Conservation (phyloP, 129 eudicot species). For the Glebionis coronaria region DNA sequence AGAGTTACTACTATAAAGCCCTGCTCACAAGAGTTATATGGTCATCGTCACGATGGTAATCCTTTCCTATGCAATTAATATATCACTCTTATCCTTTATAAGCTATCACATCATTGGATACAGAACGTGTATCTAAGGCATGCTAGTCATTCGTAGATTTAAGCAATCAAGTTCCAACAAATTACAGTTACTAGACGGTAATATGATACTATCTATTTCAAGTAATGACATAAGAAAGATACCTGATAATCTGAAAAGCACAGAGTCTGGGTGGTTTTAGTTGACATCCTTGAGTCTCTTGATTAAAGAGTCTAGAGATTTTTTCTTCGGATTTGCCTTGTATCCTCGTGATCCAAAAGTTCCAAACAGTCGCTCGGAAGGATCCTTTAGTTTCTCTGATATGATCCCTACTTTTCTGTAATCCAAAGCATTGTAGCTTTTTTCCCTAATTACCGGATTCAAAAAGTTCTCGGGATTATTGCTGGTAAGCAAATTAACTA, state of each 20-base stretch:
- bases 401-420: slow-evolving; percentile 77
- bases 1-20: not conserved
- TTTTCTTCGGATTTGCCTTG: slow-evolving; percentile 84
- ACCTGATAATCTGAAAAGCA: slow-evolving; percentile 27
- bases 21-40: no score
- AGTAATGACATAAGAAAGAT: slow-evolving; percentile 20
- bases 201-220: slow-evolving; percentile 18
- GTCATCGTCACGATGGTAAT: no score
- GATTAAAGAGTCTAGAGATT: slow-evolving; percentile 84
- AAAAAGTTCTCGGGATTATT: slow-evolving; percentile 89
- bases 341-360: slow-evolving; percentile 91
- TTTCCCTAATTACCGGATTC: slow-evolving; percentile 96
- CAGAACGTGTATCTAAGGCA: slow-evolving; percentile 33
- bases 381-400: slow-evolving; percentile 92
- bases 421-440: slow-evolving; percentile 83
- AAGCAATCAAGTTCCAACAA: slow-evolving; percentile 16
- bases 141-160: slow-evolving; percentile 17
- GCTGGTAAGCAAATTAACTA: slow-evolving; percentile 83
- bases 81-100: slow-evolving; percentile 7
- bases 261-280: slow-evolving; percentile 34
- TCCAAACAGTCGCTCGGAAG: slow-evolving; percentile 76
- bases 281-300: slow-evolving; percentile 93
- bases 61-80: slow-evolving; percentile 13
- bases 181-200: slow-evolving; percentile 18
- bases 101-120: slow-evolving; percentile 20